Conservation (phyloP, 192 early-diverging fungal genomes). For the Backusella tarrabulga region DNA sequence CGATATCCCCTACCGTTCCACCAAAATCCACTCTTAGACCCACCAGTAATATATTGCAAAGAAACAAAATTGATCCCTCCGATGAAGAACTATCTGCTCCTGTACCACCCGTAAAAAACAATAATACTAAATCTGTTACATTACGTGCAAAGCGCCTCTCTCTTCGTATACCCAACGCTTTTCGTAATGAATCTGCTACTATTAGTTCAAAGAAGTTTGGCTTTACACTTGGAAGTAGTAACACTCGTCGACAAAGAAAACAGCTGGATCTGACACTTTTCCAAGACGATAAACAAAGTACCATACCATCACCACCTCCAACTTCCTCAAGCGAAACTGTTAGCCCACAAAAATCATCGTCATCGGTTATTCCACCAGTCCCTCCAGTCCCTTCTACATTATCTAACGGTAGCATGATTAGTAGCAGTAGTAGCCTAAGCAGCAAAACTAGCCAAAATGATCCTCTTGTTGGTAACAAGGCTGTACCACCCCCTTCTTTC, state of each 20-base stretch:
- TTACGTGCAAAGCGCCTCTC: conserved; percentile 15
- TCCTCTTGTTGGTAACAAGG: neutral
- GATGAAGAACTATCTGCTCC: neutral
- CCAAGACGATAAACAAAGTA: neutral
- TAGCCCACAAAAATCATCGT: neutral
- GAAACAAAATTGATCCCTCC: conserved; percentile 22
- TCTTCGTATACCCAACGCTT: conserved; percentile 23
- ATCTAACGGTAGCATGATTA: conserved; percentile 24
- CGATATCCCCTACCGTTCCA: neutral
- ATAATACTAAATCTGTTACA: neutral
- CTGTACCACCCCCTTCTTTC: neutral
- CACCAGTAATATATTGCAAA: neutral
- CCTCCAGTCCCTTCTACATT: conserved; percentile 1
- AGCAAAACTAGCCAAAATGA: neutral
- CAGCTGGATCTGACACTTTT: conserved; percentile 32
- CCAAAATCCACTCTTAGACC: conserved; percentile 28
- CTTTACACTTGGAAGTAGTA: conserved; percentile 14
- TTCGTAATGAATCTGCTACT: neutral
- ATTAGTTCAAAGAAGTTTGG: conserved; percentile 16
- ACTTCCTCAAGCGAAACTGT: neutral
- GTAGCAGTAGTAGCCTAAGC: conserved; percentile 17
- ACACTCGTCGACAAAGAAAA: conserved; percentile 15
- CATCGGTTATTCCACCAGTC: neutral
- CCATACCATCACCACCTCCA: neutral
- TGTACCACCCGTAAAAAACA: neutral